These are phyloP conservation scores for Stagonosporopsis vannaccii DNA, from an alignment of 2,329 filamentous ascomycete species.

Conservation along the genomic window DNA sequence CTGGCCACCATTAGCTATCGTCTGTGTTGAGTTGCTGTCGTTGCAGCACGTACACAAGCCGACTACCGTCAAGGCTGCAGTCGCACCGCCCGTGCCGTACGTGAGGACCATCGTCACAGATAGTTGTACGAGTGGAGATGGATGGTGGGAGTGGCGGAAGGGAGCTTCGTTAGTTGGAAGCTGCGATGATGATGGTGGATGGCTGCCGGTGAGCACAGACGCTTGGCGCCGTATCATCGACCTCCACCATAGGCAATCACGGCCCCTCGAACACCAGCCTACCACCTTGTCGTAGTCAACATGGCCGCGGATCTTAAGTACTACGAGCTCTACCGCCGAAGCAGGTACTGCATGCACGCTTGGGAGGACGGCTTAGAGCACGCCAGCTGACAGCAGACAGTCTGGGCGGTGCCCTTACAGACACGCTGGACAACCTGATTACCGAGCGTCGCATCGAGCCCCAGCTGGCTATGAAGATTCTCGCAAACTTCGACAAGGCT, in stretches of 20 bases:
- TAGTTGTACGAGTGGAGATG: slow-evolving; percentile 27
- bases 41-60: slow-evolving; percentile 73
- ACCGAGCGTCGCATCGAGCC: slow-evolving; percentile 94
- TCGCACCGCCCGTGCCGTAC: slow-evolving; percentile 74
- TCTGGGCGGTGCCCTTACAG: slow-evolving; percentile 90
- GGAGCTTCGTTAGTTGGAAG: slow-evolving; percentile 36
- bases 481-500: slow-evolving; percentile 92
- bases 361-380: slow-evolving; percentile 16
- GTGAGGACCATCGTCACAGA: slow-evolving; percentile 69
- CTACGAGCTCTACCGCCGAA: slow-evolving; percentile 98
- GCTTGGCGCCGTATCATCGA: slow-evolving; percentile 20
- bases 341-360: slow-evolving; percentile 72
- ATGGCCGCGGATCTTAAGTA: slow-evolving; percentile 60
- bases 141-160: slow-evolving; percentile 34
- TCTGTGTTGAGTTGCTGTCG: slow-evolving; percentile 25
- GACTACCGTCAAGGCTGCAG: slow-evolving; percentile 73
- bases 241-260: slow-evolving; percentile 22
- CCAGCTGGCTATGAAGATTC: slow-evolving; percentile 97
- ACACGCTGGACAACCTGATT: slow-evolving; percentile 96
- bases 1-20: slow-evolving; percentile 60
- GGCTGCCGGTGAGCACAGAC: too few relatives aligned
- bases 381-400: slow-evolving; percentile 59
- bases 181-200: slow-evolving; percentile 29
- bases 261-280: slow-evolving; percentile 21
- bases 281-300: slow-evolving; percentile 24